A percentile compares a stretch with the other conserved stretches of the same genome.
These are phyloP conservation scores for Aciculosporium take DNA, from an alignment of 2,329 filamentous ascomycete species.

Conservation along the genomic window DNA sequence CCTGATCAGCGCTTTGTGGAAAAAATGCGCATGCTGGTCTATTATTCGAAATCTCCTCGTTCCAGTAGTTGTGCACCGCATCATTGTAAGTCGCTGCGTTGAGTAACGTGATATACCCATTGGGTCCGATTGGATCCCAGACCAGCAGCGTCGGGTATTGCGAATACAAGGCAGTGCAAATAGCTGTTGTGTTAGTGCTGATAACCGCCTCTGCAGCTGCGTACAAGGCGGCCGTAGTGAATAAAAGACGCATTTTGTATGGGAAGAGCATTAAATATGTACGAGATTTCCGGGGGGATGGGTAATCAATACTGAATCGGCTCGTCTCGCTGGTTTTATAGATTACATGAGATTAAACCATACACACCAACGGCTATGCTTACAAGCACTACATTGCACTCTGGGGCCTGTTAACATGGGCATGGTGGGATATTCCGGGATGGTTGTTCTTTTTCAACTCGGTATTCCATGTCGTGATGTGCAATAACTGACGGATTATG, in stretches of 20 bases:
- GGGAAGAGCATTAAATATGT: no score
- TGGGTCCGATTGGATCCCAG: slow-evolving; percentile 8
- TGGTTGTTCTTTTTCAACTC: no score
- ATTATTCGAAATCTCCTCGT: slow-evolving; percentile 7
- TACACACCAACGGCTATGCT: no score
- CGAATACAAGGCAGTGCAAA: slow-evolving; percentile 7
- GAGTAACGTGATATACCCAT: background rate
- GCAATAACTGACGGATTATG: no score
- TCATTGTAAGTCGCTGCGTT: slow-evolving; percentile 4
- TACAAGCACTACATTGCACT: no score
- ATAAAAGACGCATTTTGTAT: background rate
- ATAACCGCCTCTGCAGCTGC: background rate
- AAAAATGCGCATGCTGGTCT: slow-evolving; percentile 27
- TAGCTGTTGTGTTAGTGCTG: slow-evolving; percentile 6
- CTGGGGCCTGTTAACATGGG: no score
- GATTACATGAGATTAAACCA: no score
- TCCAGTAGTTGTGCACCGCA: slow-evolving; percentile 9
- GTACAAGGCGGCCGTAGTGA: background rate
- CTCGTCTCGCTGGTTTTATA: background rate
- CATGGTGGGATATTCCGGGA: no score
- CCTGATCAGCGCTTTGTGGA: slow-evolving; percentile 34
- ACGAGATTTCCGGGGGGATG: no score
- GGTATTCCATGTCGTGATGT: no score
- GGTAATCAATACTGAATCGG: background rate
- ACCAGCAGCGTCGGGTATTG: slow-evolving; percentile 7